phyloP scores from a whole-genome alignment of 441 rosid species.

The Euphorbia schlechtendalii region DNA sequence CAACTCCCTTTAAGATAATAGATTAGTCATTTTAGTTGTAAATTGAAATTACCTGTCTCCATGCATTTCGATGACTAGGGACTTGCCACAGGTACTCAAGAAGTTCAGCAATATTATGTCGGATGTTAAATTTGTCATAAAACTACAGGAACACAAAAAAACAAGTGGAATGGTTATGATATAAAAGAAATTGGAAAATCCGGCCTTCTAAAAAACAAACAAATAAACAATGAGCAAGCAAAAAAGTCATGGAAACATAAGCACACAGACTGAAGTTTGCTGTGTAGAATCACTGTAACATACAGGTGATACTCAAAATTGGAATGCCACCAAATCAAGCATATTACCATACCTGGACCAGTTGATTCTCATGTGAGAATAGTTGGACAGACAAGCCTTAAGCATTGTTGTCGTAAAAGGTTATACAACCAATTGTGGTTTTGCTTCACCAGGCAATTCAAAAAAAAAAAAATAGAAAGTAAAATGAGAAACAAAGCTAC shows the following conservation, averaged over 20 bases:
- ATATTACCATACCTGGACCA: background rate
- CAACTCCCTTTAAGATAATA: background rate
- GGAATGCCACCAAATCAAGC: background rate
- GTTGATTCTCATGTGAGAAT: background rate
- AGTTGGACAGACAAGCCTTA: background rate
- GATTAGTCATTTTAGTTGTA: background rate
- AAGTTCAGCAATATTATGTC: conserved; percentile 98
- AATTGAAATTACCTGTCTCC: conserved; percentile 87
- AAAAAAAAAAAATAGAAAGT: too few relatives aligned
- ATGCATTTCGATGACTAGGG: conserved; percentile 93
- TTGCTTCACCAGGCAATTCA: background rate
- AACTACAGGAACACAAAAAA: conserved; percentile 50
- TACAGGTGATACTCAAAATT: background rate
- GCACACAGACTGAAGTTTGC: background rate
- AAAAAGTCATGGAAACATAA: background rate
- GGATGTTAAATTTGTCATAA: conserved; percentile 95
- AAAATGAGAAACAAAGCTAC: too few relatives aligned
- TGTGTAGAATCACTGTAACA: background rate
- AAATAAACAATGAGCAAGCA: background rate
- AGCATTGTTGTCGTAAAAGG: background rate
- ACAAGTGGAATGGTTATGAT: background rate
- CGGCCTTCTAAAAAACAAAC: background rate
- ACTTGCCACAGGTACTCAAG: conserved; percentile 98
- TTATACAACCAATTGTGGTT: background rate
- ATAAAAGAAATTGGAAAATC: background rate